A percentile compares a stretch with the other conserved stretches of the same genome.
Evolutionary conservation across 805 yeast species (phyloP).

Genomic region (Lipomyces spencermartinsiae): DNA sequence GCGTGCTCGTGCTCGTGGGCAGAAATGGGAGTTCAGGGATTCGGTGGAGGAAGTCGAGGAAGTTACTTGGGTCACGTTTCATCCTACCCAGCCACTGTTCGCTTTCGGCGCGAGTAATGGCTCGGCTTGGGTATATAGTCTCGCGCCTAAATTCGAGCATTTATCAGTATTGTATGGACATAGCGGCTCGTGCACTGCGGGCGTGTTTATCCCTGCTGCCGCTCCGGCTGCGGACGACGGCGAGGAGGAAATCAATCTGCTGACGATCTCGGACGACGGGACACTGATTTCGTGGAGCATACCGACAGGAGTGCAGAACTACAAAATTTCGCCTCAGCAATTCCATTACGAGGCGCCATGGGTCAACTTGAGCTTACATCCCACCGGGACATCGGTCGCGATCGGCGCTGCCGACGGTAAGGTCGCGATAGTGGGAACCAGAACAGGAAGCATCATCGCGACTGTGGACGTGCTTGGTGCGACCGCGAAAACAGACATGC

Average conservation of each 20-base stretch:
- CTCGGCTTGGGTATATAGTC: slow-evolving; percentile 89
- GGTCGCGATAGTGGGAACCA: slow-evolving; percentile 76
- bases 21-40: slow-evolving; percentile 75
- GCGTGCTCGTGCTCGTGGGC: slow-evolving; percentile 75
- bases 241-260: slow-evolving; percentile 55
- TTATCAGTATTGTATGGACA: slow-evolving; percentile 59
- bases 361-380: slow-evolving; percentile 70
- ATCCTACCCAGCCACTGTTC: slow-evolving; percentile 78
- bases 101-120: slow-evolving; percentile 95
- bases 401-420: slow-evolving; percentile 90
- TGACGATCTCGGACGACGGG: slow-evolving; percentile 86
- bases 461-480: slow-evolving; percentile 61
- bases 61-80: slow-evolving; percentile 79
- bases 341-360: slow-evolving; percentile 87
- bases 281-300: slow-evolving; percentile 89
- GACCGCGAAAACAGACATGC: slow-evolving; percentile 54
- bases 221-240: slow-evolving; percentile 43
- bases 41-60: slow-evolving; percentile 89
- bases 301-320: slow-evolving; percentile 72
- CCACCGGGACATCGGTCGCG: slow-evolving; percentile 64
- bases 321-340: slow-evolving; percentile 67
- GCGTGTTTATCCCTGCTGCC: slow-evolving; percentile 69
- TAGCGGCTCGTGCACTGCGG: slow-evolving; percentile 78
- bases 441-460: slow-evolving; percentile 73
- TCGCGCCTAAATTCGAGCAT: slow-evolving; percentile 62